Evolutionary conservation across 495 filamentous ascomycete species (phyloP), one percentile per base, ranked within the genome.

Genomic region (Durotheca rogersii): DNA sequence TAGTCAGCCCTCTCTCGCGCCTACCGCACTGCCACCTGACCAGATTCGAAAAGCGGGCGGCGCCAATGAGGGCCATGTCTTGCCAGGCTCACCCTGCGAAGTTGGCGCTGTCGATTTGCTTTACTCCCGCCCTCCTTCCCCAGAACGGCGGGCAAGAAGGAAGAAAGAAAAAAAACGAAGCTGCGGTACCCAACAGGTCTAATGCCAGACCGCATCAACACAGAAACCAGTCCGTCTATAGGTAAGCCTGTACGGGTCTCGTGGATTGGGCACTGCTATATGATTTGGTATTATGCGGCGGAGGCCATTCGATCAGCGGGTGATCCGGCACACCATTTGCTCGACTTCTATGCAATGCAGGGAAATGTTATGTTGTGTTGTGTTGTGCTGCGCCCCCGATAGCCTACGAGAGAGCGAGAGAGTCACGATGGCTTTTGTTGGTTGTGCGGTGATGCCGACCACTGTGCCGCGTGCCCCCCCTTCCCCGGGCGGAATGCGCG

Each of bases 21-120:
- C 30, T 47, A 30, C 17, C 32, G 47, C 37, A 47, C 41, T 45
- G 53, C 53, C 47, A 51, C 42, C 21, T 54, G 27, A 47, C 19
- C 51, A 41, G 41, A 30, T 31, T 38, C 16, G 27, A 31, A 44
- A 36, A 37, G 30, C 41, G 45, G 50, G 51, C 36, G 17, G 30
- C 9, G 12, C 51, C 51, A 53, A 47, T 53, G 3, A 39, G 6
- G 12, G 15, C 1, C 7, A 6, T 33, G 11, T 15, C 15, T 7
- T 6, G 21, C 20, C n/a, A 14, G 20, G 37, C 6, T 20, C 7
- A 7, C 34, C 5, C n/a, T 23, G 18, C 15, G 17, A 27, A 27
- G 23, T 27, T 27, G 23, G 9, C 23, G 23, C 9, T 27, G 4
- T n/a, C n/a, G n/a, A n/a, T n/a, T n/a, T n/a, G n/a, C n/a, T n/a